Base-by-base conservation (phyloP, 257 asterid species). In the Ilex aquifolium region DNA sequence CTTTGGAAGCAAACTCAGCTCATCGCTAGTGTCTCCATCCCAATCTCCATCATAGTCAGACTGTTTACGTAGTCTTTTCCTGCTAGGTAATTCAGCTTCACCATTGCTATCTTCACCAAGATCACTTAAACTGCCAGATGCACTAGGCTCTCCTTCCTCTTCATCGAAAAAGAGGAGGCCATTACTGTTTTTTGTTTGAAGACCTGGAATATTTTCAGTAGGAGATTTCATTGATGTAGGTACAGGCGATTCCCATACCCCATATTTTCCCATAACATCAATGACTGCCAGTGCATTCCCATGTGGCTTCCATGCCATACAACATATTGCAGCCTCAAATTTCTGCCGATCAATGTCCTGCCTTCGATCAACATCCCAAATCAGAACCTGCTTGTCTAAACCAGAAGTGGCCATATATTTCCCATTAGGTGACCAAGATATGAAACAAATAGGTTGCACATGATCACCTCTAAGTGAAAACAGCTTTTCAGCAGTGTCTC, bases 371-470 rank as follows among this genome's bases (percentile, higher is more conserved):
- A 87, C 95, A 80, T 93, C 96, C 99, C 99, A 93, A 56, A 93
- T 76, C 65, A 93, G 80, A 65, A 93, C 76, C 80, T 90, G 97
- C 56, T 46, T 82, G 73, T 93, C 99, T 62, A 87, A 69, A 61
- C 92, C 91, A 82, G 97, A 85, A 31, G 97, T 87, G 46, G 99
- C 99, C 84, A 93, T 83, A 69, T 93, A 93, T 74, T 85, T 90
- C 40, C 99, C 99, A 69, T 93, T 93, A 32, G 97, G 99, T 12
- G 99, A 93, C 97, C 99, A 93, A 56, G 90, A 87, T 62, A 93
- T 75, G 82, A 75, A 93, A 79, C 99, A 93, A 67, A 93, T 67
- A 60, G 95, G 88, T 69, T 84, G 72, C 15, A 49, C 72, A 68
- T 93, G 99, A 81, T 93, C 99, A 69, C 96, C 99, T 77, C 87